These are phyloP conservation scores for Fusarium haematococcum DNA, from an alignment of 2,329 filamentous ascomycete genomes.

Conservation along the genomic window DNA sequence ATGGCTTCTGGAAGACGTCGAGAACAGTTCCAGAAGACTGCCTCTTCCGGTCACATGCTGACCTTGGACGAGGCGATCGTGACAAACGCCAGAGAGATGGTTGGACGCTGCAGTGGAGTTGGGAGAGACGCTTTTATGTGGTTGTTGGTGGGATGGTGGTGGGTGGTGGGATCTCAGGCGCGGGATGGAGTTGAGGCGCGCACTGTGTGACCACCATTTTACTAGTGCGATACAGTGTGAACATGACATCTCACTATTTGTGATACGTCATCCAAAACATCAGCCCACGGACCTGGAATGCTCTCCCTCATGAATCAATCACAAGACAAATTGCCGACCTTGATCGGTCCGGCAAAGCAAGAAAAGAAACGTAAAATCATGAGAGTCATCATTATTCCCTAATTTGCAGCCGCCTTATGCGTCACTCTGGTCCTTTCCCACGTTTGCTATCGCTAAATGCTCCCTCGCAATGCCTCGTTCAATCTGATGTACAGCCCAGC, in stretches of 20 bases:
- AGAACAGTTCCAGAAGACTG: slow-evolving; percentile 43
- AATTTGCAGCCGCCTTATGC: background rate
- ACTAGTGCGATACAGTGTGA: background rate
- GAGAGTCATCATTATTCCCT: background rate
- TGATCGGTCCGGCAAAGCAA: background rate
- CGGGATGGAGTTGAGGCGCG: background rate
- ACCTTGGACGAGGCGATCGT: slow-evolving; percentile 43
- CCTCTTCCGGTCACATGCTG: slow-evolving; percentile 41
- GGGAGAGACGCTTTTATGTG: slow-evolving; percentile 15
- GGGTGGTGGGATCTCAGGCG: slow-evolving; percentile 17
- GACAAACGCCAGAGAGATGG: slow-evolving; percentile 47
- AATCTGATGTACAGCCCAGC: slow-evolving; percentile 1
- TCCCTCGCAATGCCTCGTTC: background rate
- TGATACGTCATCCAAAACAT: slow-evolving; percentile 35
- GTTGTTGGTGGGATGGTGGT: slow-evolving; percentile 23
- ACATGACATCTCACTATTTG: background rate
- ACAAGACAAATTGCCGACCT: slow-evolving; percentile 1
- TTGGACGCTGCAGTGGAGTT: slow-evolving; percentile 45
- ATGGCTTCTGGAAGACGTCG: slow-evolving; percentile 32
- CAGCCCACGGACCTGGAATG: slow-evolving; percentile 23
- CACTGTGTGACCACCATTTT: background rate
- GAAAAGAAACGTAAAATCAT: background rate
- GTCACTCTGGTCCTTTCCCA: background rate
- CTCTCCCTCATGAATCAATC: background rate
- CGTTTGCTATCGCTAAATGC: slow-evolving; percentile 29